phyloP scores from a whole-genome alignment of 2,329 filamentous ascomycete species.

The Fusarium nisikadoi region DNA sequence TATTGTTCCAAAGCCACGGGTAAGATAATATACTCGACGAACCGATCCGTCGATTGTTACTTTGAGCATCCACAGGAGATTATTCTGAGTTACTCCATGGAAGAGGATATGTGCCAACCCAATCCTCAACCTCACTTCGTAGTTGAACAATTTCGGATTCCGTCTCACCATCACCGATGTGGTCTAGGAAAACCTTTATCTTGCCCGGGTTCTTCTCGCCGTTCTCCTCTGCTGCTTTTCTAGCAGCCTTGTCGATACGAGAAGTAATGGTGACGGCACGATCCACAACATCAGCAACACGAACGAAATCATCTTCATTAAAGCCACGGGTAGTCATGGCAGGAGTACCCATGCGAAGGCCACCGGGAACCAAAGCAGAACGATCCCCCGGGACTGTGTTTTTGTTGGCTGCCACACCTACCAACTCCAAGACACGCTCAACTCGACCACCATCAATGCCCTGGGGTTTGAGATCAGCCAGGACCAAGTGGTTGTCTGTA shows the following conservation, averaged over 20 bases:
- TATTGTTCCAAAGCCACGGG: background rate
- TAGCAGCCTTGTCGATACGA: constrained; percentile 77
- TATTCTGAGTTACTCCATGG: constrained; percentile 67
- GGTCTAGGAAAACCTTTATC: constrained; percentile 74
- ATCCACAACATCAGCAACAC: constrained; percentile 87
- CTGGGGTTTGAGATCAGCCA: constrained; percentile 90
- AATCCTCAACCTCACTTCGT: constrained; percentile 79
- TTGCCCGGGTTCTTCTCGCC: constrained; percentile 73
- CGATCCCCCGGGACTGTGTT: constrained; percentile 97
- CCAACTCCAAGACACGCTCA: constrained; percentile 88
- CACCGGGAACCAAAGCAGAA: constrained; percentile 91
- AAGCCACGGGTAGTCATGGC: constrained; percentile 99
- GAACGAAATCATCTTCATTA: constrained; percentile 84
- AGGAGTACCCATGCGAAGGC: constrained; percentile 92
- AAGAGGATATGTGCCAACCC: constrained; percentile 78
- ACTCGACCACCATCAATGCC: constrained; percentile 89
- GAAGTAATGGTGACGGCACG: constrained; percentile 82
- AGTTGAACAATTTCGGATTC: constrained; percentile 78
- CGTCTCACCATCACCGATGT: constrained; percentile 73
- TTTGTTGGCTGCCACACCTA: constrained; percentile 98
- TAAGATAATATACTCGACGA: background rate
- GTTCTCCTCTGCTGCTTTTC: constrained; percentile 73
- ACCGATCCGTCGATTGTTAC: background rate
- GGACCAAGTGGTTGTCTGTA: constrained; percentile 96
- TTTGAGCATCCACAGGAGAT: background rate